Conservation (phyloP, 2,329 filamentous ascomycete genomes). For the Pseudovirgaria hyperparasitica region DNA sequence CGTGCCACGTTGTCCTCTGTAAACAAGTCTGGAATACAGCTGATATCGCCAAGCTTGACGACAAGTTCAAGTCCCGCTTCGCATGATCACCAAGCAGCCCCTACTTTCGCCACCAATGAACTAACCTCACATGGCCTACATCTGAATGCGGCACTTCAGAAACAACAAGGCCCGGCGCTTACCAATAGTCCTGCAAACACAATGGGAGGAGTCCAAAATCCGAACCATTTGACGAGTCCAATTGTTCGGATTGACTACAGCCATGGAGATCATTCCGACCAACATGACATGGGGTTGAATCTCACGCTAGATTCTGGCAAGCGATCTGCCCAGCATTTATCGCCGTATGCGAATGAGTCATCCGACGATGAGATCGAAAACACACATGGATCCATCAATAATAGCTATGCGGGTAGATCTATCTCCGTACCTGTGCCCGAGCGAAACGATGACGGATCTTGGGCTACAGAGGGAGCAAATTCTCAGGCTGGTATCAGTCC, state of each 20-base stretch:
- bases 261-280: slow-evolving; percentile 20
- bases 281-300: slow-evolving; percentile 19
- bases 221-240: slow-evolving; percentile 24
- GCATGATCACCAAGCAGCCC: no score
- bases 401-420: background rate
- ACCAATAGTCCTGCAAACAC: slow-evolving; percentile 22
- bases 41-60: slow-evolving; percentile 23
- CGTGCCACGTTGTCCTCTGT: slow-evolving; percentile 14
- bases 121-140: slow-evolving; percentile 7
- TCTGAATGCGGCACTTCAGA: slow-evolving; percentile 10
- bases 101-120: no score
- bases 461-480: slow-evolving; percentile 25
- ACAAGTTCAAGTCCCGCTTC: slow-evolving; percentile 23
- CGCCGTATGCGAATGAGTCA: slow-evolving; percentile 21
- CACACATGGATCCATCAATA: no score
- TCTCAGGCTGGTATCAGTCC: slow-evolving; percentile 36
- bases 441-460: slow-evolving; percentile 34
- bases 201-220: slow-evolving; percentile 15
- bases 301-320: no score
- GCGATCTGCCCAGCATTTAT: slow-evolving; percentile 23
- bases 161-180: slow-evolving; percentile 22
- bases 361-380: slow-evolving; percentile 16
- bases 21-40: slow-evolving; percentile 15
- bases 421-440: slow-evolving; percentile 3
- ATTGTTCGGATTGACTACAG: slow-evolving; percentile 26